phyloP scores from a whole-genome alignment of 179 eudicot species.

The Amaranthus tricolor region DNA sequence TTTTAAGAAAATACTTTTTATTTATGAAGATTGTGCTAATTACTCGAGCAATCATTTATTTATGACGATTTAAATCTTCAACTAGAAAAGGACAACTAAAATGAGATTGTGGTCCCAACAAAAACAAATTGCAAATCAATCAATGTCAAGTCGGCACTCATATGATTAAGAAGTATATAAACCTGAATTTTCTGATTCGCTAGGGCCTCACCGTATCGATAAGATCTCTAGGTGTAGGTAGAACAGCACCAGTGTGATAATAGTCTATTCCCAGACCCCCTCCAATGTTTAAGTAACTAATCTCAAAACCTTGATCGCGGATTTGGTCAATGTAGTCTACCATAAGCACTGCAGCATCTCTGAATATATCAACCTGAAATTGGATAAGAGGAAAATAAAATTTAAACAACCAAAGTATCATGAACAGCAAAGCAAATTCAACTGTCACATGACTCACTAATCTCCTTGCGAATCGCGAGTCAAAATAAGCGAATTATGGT shows the following conservation, averaged over 20 bases:
- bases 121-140: neutral
- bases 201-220: constrained; percentile 64
- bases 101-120: too few relatives aligned
- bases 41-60: too few relatives aligned
- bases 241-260: constrained; percentile 77
- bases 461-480: too few relatives aligned
- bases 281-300: constrained; percentile 78
- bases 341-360: constrained; percentile 95
- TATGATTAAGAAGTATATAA: constrained; percentile 15
- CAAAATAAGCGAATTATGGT: too few relatives aligned
- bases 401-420: neutral
- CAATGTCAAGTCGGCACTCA: too few relatives aligned
- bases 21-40: too few relatives aligned
- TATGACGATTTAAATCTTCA: too few relatives aligned
- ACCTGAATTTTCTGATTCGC: neutral
- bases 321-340: constrained; percentile 77
- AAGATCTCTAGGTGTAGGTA: constrained; percentile 81
- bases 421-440: neutral
- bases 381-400: neutral
- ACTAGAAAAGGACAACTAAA: too few relatives aligned
- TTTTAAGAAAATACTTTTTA: too few relatives aligned
- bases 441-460: too few relatives aligned
- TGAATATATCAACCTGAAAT: constrained; percentile 83
- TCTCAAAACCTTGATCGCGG: constrained; percentile 80
- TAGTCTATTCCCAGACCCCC: constrained; percentile 95